Evolutionary conservation across 306 rosid genomes (phyloP).

Genomic region (Ormosia emarginata): DNA sequence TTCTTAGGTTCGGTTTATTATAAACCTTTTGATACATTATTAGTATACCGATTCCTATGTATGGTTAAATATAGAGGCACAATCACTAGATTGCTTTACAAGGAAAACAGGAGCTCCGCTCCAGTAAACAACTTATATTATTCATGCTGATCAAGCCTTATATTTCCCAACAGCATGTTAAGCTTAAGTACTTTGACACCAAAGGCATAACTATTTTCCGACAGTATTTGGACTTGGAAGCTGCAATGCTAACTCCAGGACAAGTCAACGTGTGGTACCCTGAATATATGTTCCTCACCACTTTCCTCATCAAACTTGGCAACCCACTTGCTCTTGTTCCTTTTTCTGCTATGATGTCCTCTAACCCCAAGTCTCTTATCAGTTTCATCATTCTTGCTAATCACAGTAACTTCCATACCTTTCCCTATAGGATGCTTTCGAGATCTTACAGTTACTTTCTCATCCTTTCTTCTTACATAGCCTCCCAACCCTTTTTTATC

Average conservation of each 20-base stretch:
- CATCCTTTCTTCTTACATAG: constrained; percentile 29
- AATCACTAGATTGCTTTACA: not conserved
- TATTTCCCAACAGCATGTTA: not conserved
- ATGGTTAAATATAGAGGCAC: not conserved
- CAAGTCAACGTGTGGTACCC: constrained; percentile 31
- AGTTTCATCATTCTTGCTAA: constrained; percentile 27
- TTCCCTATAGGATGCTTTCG: constrained; percentile 49
- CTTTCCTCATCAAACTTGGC: constrained; percentile 58
- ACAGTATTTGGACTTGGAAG: not conserved
- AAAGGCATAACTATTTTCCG: not conserved
- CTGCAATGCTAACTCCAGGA: not conserved
- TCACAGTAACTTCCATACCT: constrained; percentile 55
- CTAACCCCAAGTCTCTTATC: constrained; percentile 6
- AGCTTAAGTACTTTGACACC: not conserved
- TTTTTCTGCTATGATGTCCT: not conserved
- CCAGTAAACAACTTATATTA: not conserved
- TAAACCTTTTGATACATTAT: not conserved
- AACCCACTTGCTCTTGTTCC: constrained; percentile 55
- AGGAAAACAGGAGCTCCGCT: not conserved
- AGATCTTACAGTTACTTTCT: constrained; percentile 48
- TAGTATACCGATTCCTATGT: not conserved
- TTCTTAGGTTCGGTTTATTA: not conserved
- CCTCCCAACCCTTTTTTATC: constrained; percentile 40
- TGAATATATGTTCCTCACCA: constrained; percentile 69
- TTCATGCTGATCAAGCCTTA: not conserved